Conservation (phyloP, 1,284 basidiomycete species). For the Ustilago esculenta region DNA sequence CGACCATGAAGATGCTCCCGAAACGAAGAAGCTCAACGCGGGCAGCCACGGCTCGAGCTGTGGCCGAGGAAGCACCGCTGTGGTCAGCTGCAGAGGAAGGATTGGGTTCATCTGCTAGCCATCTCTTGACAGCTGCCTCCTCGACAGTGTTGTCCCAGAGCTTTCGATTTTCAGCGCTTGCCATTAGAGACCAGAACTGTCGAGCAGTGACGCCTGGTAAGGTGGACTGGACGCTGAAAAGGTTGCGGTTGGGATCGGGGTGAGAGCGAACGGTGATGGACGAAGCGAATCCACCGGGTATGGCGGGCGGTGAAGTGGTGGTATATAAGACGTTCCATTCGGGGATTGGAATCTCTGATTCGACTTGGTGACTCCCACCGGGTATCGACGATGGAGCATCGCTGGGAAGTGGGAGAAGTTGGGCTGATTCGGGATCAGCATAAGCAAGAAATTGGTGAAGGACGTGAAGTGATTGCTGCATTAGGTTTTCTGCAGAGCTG, state of each 20-base stretch:
- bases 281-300: slow-evolving; percentile 27
- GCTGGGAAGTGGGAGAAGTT: slow-evolving; percentile 24
- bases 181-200: slow-evolving; percentile 63
- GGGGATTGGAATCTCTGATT: slow-evolving; percentile 43
- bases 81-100: not conserved
- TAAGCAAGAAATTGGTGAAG: slow-evolving; percentile 45
- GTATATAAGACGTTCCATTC: slow-evolving; percentile 52
- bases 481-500: slow-evolving; percentile 26
- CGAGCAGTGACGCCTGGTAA: slow-evolving; percentile 47
- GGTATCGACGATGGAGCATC: slow-evolving; percentile 20
- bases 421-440: slow-evolving; percentile 36
- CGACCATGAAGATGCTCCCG: slow-evolving; percentile 62
- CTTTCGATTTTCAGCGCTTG: slow-evolving; percentile 50
- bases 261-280: slow-evolving; percentile 54
- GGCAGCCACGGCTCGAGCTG: slow-evolving; percentile 27
- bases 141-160: slow-evolving; percentile 57
- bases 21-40: slow-evolving; percentile 53
- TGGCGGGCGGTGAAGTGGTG: slow-evolving; percentile 22
- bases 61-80: not conserved
- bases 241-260: slow-evolving; percentile 43
- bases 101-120: slow-evolving; percentile 29
- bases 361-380: not conserved
- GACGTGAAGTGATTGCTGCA: slow-evolving; percentile 29
- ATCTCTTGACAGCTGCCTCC: slow-evolving; percentile 38
- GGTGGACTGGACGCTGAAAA: slow-evolving; percentile 56